These are phyloP conservation scores for Jatropha podagrica DNA, from an alignment of 441 rosid species.

Conservation along the genomic window DNA sequence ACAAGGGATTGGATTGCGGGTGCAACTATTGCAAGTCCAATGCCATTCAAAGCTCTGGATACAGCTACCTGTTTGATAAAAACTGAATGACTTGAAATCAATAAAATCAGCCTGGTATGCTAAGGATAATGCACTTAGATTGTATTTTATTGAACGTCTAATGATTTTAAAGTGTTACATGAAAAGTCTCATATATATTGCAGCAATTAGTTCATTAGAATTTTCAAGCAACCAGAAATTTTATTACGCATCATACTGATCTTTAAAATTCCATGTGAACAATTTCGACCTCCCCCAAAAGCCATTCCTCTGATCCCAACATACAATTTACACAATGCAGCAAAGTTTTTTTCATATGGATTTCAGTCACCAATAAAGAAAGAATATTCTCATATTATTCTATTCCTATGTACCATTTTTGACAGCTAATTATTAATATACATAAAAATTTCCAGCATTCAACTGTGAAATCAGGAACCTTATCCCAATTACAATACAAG, in stretches of 20 bases:
- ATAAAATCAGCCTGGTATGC: slow-evolving; percentile 7
- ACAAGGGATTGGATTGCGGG: slow-evolving; percentile 79
- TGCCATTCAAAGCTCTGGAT: slow-evolving; percentile 76
- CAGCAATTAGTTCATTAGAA: too few relatives aligned
- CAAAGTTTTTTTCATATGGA: background rate
- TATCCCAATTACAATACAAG: background rate
- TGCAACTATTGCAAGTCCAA: slow-evolving; percentile 72
- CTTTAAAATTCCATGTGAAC: background rate
- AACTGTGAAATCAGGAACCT: background rate
- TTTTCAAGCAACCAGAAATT: too few relatives aligned
- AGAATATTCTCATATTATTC: slow-evolving; percentile 11
- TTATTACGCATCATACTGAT: too few relatives aligned
- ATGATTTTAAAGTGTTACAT: background rate
- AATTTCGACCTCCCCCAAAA: background rate
- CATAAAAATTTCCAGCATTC: background rate
- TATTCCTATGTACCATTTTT: background rate
- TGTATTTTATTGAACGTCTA: background rate
- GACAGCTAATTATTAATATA: background rate
- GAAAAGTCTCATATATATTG: background rate
- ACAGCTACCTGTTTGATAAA: slow-evolving; percentile 52
- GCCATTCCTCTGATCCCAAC: background rate
- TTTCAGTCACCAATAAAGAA: background rate
- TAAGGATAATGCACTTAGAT: background rate
- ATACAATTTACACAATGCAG: background rate
- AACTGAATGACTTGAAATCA: slow-evolving; percentile 24